These are phyloP conservation scores for Usnea hakonensis DNA, from an alignment of 495 filamentous ascomycete genomes.

Conservation along the genomic window DNA sequence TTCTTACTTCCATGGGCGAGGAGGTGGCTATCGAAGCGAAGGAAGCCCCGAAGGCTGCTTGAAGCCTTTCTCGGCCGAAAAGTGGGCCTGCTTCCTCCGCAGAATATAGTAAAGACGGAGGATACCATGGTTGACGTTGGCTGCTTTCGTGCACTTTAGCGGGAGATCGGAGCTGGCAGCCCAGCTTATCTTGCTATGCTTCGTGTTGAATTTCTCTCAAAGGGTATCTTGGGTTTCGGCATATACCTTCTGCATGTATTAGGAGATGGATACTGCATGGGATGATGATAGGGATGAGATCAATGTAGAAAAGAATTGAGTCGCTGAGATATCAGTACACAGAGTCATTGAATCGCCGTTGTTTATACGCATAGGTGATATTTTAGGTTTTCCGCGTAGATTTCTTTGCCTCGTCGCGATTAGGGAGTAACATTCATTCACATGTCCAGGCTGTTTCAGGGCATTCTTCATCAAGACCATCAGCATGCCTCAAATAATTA, in stretches of 20 bases:
- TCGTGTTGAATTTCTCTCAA: constrained; percentile 11
- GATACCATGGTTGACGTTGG: not conserved
- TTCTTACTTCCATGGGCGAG: constrained; percentile 93
- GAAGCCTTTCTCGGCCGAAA: not conserved
- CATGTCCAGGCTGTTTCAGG: not conserved
- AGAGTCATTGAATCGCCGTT: not conserved
- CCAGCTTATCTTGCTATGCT: constrained; percentile 20
- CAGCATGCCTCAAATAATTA: not conserved
- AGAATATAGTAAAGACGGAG: not conserved
- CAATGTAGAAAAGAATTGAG: constrained; percentile 22
- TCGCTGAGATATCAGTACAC: not conserved
- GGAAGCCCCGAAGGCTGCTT: constrained; percentile 55
- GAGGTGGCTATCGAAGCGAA: constrained; percentile 89
- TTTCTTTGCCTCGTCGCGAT: not conserved
- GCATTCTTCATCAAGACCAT: not conserved
- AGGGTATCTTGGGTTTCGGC: constrained; percentile 19
- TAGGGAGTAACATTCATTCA: too few relatives aligned
- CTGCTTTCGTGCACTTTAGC: constrained; percentile 7
- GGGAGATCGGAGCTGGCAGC: constrained; percentile 19
- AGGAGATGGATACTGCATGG: constrained; percentile 22
- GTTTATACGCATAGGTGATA: not conserved
- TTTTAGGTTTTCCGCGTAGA: too few relatives aligned
- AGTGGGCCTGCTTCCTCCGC: not conserved
- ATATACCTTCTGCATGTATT: constrained; percentile 17
- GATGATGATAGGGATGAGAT: constrained; percentile 17